Base-by-base conservation (phyloP, 176 grass and related monocot genomes). In the Rhynchospora pubera region DNA sequence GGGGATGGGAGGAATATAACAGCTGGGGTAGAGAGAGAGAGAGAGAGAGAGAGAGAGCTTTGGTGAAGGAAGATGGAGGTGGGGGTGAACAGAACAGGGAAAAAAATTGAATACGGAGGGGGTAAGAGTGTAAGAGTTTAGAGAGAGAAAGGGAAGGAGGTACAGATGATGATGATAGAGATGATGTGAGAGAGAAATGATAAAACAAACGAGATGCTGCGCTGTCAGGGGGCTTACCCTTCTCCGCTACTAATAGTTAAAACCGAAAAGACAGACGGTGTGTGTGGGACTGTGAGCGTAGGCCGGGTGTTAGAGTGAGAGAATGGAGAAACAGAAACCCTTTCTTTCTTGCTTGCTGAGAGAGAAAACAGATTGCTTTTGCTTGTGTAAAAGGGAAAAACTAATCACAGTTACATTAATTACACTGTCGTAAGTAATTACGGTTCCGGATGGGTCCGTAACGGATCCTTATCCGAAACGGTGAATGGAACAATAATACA, bases 191-290 rank as follows among this genome's bases (percentile, higher is more conserved):
- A 92, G 89, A 48, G 21, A 77, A 74, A 82, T 84, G 83, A 97
- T 90, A 91, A 97, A 97, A 94, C 91, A 94, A 97, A 97, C 73
- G 67, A 94, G 94, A 90, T 97, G 94, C 94, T 92, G 92, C 88
- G 88, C 87, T 97, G 94, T 94, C 94, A 97, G 81, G 63, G 48
- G 77, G 80, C 91, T 93, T 92, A 88, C 84, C 83, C 79, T 90
- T 78, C 84, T 89, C 84, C 85, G 30, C 90, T 83, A 69, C 65
- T 53, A 83, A 86, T 93, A 93, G 83, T 85, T 88, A 92, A 91
- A 93, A 91, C 87, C 26, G 46, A 89, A 88, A 86, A 85, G 85
- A 89, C 88, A 78, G 87, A 63, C 68, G 80, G 62, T 83, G 84
- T 69, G 57, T 84, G 81, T 77, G 48, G 22, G 24, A 82, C 58